Conservation (phyloP, 2,329 filamentous ascomycete species). For the Cladosporium sp. region DNA sequence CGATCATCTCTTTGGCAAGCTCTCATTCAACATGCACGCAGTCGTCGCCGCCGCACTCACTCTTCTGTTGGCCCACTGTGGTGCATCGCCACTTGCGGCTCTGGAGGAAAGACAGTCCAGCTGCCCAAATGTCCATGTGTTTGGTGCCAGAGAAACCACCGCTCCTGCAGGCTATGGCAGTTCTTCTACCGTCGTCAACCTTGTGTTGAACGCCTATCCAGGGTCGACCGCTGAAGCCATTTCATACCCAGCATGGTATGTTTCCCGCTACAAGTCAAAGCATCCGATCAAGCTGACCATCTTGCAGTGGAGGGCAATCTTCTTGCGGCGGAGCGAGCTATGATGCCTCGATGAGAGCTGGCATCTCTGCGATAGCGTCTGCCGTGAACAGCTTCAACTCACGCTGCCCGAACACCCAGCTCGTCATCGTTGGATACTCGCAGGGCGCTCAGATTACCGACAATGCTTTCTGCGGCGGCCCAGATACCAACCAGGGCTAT, state of each 20-base stretch:
- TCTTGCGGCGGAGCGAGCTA: constrained; percentile 59
- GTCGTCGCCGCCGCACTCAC: not conserved
- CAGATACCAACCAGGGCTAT: constrained; percentile 46
- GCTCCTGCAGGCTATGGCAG: constrained; percentile 39
- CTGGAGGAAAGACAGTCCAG: constrained; percentile 7
- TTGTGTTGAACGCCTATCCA: constrained; percentile 37
- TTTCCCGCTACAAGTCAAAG: not conserved
- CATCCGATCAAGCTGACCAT: not conserved
- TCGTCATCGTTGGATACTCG: constrained; percentile 27
- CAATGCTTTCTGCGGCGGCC: constrained; percentile 58
- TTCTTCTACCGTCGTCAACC: constrained; percentile 37
- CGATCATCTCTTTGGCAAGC: too few relatives aligned
- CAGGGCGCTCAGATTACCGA: constrained; percentile 59
- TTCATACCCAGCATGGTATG: constrained; percentile 44
- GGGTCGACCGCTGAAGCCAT: constrained; percentile 41
- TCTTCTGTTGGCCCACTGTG: constrained; percentile 4
- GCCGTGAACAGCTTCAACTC: constrained; percentile 22
- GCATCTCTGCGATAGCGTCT: constrained; percentile 39
- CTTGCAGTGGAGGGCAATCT: constrained; percentile 53
- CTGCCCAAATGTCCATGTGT: constrained; percentile 43
- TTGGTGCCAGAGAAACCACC: constrained; percentile 43
- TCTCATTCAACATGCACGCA: not conserved
- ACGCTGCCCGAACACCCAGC: constrained; percentile 22
- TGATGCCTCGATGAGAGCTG: constrained; percentile 54
- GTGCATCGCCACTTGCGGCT: constrained; percentile 11